Percentiles rank a stretch among this genome's conserved stretches.
phyloP scores from a whole-genome alignment of 2,329 filamentous ascomycete species.

The Neodidymelliopsis sp. region DNA sequence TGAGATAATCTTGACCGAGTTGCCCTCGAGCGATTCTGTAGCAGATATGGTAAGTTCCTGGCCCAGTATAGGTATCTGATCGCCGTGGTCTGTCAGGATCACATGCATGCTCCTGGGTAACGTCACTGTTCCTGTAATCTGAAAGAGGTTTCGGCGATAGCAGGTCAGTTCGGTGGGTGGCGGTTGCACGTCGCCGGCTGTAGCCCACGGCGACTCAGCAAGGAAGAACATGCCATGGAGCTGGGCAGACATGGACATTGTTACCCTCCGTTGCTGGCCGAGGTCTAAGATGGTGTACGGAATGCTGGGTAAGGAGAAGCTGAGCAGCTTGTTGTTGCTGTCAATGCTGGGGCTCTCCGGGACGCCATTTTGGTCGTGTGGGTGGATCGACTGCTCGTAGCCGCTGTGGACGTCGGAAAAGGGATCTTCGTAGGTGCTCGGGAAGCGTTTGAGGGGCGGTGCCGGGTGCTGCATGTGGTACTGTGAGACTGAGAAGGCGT shows the following conservation, averaged over 20 bases:
- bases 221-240: conserved; percentile 90
- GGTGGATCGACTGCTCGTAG: conserved; percentile 55
- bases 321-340: conserved; percentile 65
- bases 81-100: conserved; percentile 82
- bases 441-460: conserved; percentile 58
- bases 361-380: conserved; percentile 53
- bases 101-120: conserved; percentile 80
- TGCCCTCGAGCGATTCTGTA: conserved; percentile 93
- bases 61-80: conserved; percentile 80
- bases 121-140: conserved; percentile 89
- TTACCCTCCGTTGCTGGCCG: conserved; percentile 64
- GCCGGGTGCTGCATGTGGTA: conserved; percentile 53
- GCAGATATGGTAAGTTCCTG: conserved; percentile 91
- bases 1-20: conserved; percentile 90
- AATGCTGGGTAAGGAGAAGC: conserved; percentile 57
- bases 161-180: conserved; percentile 85
- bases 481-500: conserved; percentile 51
- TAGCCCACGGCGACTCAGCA: conserved; percentile 76
- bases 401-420: conserved; percentile 60
- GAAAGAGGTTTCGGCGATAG: conserved; percentile 94
- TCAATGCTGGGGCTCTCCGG: conserved; percentile 66
- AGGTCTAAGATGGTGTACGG: conserved; percentile 72
- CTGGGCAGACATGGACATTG: conserved; percentile 74
- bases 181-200: conserved; percentile 62
- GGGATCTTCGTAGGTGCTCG: conserved; percentile 58